These are phyloP conservation scores for Pestalotiopsis sp. DNA, from an alignment of 2,329 filamentous ascomycete species.

Conservation along the genomic window DNA sequence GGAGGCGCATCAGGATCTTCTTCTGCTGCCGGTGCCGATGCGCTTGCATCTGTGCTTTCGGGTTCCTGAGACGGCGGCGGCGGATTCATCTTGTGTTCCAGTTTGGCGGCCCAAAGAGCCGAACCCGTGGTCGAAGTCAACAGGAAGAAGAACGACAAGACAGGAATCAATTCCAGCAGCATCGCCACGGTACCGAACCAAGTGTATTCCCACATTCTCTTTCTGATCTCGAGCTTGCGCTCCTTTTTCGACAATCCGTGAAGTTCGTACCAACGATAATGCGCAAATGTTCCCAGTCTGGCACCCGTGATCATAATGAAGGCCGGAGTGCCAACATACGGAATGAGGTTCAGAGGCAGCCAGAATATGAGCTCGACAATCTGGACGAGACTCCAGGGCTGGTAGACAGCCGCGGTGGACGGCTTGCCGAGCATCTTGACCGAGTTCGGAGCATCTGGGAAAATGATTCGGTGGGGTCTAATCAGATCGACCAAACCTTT, in stretches of 20 bases:
- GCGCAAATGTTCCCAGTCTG: conserved; percentile 83
- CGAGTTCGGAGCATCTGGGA: conserved; percentile 69
- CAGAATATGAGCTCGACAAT: conserved; percentile 82
- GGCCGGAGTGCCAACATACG: conserved; percentile 78
- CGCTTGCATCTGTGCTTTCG: conserved; percentile 12
- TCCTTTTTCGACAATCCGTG: conserved; percentile 75
- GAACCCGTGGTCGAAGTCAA: conserved; percentile 84
- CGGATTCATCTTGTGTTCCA: conserved; percentile 63
- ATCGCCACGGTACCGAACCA: conserved; percentile 92
- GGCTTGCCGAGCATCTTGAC: conserved; percentile 84
- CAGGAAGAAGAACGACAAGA: conserved; percentile 92
- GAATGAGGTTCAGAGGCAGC: conserved; percentile 85
- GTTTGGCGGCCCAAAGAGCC: conserved; percentile 80
- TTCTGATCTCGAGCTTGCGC: conserved; percentile 69
- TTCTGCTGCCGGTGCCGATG: conserved; percentile 5
- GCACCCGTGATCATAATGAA: conserved; percentile 90
- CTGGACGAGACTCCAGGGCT: conserved; percentile 89
- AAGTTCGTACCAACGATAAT: conserved; percentile 89
- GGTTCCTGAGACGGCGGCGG: conserved; percentile 15
- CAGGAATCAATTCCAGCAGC: conserved; percentile 82
- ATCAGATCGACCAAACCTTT: conserved; percentile 72
- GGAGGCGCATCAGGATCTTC: conserved; percentile 35
- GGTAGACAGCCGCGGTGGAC: conserved; percentile 75
- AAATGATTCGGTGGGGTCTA: conserved; percentile 65
- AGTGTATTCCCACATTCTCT: conserved; percentile 79